Evolutionary conservation across 2,329 filamentous ascomycete species (phyloP), one percentile per base, ranked within the genome.

Genomic region (Knoxdaviesia capensis): DNA sequence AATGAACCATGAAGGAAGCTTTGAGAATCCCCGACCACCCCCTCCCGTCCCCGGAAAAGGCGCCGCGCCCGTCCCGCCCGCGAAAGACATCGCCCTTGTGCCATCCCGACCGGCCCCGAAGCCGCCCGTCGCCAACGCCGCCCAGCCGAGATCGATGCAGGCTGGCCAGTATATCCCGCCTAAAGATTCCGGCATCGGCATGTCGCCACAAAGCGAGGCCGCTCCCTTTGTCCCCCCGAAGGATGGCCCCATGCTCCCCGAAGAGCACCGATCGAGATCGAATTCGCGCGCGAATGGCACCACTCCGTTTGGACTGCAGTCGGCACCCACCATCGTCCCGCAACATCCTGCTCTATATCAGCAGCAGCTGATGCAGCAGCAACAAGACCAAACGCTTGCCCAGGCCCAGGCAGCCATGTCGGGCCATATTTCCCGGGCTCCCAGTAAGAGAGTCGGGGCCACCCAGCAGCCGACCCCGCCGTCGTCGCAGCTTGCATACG

Each of bases 11-110:
- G 79, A 86, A 69, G 82, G 84, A 56, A 96, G 85, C 65, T 98
- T 96, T 60, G 90, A 96, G 63, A 96, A 98, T 55, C 90, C 90
- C 40, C 75, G 90, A 54, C 83, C 88, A 11, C 83, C 90, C 35
- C 90, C 90, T 48, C 90, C 88, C 7, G 82, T 94, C 46, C 87
- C 88, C 44, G 56, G 36, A 11, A 46, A 44, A 37, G 47, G 71
- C 54, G 58, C 59, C 38, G 56, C 62, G 32, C 61, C 64, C 36
- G 55, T 59, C 44, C 42, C 47, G 43, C 38, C 44, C 10, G 40
- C 42, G 28, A 71, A 71, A 55, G 71, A 74, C 48, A 56, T 69
- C 46, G 69, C 71, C 47, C 64, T 86, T 52, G 69, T 93, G 54
- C 87, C 90, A 40, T 81, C 75, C 53, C 75, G 90, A 46, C 82